Conservation (phyloP, 345 rosid genomes). For the Angophora floribunda region DNA sequence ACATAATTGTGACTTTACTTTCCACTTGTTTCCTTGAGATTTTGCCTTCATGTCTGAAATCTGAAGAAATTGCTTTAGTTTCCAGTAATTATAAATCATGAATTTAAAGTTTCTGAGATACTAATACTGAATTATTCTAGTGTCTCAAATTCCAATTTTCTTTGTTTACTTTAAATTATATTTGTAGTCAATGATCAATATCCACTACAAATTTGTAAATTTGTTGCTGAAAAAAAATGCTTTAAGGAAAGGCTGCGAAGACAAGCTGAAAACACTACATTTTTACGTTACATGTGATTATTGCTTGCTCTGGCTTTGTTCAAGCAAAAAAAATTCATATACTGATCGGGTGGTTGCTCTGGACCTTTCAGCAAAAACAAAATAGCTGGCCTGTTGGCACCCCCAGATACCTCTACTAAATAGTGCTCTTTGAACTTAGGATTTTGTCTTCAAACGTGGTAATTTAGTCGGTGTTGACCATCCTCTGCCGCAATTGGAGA, state of each 20-base stretch:
- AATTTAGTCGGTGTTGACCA: slow-evolving; percentile 72
- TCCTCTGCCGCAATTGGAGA: slow-evolving; percentile 69
- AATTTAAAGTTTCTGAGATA: not conserved
- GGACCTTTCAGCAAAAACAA: not conserved
- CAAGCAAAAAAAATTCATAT: not conserved
- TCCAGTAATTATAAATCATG: not conserved
- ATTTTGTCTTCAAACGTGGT: slow-evolving; percentile 64
- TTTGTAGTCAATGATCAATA: not conserved
- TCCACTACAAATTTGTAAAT: not conserved
- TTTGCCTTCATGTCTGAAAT: not conserved
- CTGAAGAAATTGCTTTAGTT: not conserved
- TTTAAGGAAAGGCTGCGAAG: not conserved
- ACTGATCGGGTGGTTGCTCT: not conserved
- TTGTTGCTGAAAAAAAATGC: not conserved
- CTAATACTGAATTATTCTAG: not conserved
- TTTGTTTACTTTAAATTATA: not conserved
- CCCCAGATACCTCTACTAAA: not conserved
- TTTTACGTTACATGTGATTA: not conserved
- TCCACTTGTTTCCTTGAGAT: not conserved
- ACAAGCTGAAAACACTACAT: not conserved
- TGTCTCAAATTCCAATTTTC: not conserved
- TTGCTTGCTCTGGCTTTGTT: not conserved
- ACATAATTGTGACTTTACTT: not conserved
- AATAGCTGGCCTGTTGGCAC: not conserved
- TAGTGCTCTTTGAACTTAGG: slow-evolving; percentile 27